A percentile compares a stretch with the other conserved stretches of the same genome.
phyloP scores from a whole-genome alignment of 805 yeast genomes.

The Nakazawaea wickerhamii region DNA sequence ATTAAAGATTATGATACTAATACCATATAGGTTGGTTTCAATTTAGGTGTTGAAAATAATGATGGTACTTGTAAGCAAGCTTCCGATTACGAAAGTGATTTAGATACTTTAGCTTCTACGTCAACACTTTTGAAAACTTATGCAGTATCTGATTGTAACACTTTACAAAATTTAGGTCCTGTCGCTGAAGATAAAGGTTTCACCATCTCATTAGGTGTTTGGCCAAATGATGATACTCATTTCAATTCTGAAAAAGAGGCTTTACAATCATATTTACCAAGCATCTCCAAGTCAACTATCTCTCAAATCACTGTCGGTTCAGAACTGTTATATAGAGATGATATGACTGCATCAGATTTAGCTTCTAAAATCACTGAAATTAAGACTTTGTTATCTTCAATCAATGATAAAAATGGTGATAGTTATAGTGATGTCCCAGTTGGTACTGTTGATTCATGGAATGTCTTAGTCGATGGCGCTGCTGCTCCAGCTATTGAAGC shows the following conservation, averaged over 20 bases:
- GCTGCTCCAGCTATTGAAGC: constrained; percentile 68
- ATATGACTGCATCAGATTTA: constrained; percentile 68
- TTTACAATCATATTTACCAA: constrained; percentile 64
- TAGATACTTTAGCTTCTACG: constrained; percentile 52
- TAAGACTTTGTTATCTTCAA: constrained; percentile 51
- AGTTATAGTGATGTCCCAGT: constrained; percentile 69
- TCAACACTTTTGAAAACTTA: constrained; percentile 73
- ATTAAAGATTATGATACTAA: too few species aligned
- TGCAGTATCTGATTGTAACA: constrained; percentile 92
- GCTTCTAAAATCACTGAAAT: constrained; percentile 62
- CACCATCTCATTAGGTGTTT: constrained; percentile 75
- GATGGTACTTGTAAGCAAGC: constrained; percentile 72
- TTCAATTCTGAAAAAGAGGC: constrained; percentile 72
- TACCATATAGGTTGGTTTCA: constrained; percentile 75
- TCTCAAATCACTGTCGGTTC: constrained; percentile 87
- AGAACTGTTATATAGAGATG: constrained; percentile 90
- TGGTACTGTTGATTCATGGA: constrained; percentile 97
- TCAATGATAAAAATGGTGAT: constrained; percentile 76
- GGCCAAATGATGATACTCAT: constrained; percentile 89
- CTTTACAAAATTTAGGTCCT: constrained; percentile 78
- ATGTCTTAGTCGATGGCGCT: constrained; percentile 77
- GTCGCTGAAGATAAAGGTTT: constrained; percentile 78
- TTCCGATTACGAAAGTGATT: constrained; percentile 64
- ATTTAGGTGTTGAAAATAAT: constrained; percentile 78
- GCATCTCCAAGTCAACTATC: constrained; percentile 60